Conservation (phyloP, 2,329 filamentous ascomycete genomes). For the Didymella arachidicola region DNA sequence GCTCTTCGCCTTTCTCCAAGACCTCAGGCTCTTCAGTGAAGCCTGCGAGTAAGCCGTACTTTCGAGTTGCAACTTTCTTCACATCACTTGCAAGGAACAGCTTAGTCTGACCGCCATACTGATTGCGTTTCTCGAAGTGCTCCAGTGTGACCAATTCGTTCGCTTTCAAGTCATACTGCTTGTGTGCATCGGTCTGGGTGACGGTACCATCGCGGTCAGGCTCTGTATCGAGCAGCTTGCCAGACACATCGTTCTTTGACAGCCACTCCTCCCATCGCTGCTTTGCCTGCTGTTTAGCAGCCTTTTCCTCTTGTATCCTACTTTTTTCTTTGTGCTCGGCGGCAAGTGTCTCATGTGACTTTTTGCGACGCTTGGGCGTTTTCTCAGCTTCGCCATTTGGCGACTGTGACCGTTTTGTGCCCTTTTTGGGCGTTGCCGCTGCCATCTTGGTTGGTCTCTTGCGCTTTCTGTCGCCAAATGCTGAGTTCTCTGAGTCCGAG, state of each 20-base stretch:
- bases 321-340: conserved; percentile 6
- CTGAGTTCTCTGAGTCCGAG: conserved; percentile 24
- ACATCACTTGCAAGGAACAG: conserved; percentile 1
- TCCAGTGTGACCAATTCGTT: conserved; percentile 4
- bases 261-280: conserved; percentile 17
- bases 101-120: conserved; percentile 10
- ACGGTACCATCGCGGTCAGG: conserved; percentile 5
- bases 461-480: conserved; percentile 21
- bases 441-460: conserved; percentile 8
- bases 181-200: conserved; percentile 10
- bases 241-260: conserved; percentile 9
- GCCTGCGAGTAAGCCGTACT: conserved; percentile 1
- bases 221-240: conserved; percentile 1
- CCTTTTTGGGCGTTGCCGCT: conserved; percentile 3
- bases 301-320: conserved; percentile 13
- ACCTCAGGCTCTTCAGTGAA: not conserved
- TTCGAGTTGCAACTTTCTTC: conserved; percentile 5
- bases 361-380: conserved; percentile 20
- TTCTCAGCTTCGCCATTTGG: not conserved
- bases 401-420: not conserved
- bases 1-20: conserved; percentile 5
- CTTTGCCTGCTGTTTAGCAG: conserved; percentile 10
- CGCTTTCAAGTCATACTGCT: conserved; percentile 3
- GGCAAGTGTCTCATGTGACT: conserved; percentile 5
- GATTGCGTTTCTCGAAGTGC: conserved; percentile 4